A percentile compares a stretch with the other conserved stretches of the same genome.
These are phyloP conservation scores for Fusarium sp. DNA, from an alignment of 2,329 filamentous ascomycete genomes.

Conservation along the genomic window DNA sequence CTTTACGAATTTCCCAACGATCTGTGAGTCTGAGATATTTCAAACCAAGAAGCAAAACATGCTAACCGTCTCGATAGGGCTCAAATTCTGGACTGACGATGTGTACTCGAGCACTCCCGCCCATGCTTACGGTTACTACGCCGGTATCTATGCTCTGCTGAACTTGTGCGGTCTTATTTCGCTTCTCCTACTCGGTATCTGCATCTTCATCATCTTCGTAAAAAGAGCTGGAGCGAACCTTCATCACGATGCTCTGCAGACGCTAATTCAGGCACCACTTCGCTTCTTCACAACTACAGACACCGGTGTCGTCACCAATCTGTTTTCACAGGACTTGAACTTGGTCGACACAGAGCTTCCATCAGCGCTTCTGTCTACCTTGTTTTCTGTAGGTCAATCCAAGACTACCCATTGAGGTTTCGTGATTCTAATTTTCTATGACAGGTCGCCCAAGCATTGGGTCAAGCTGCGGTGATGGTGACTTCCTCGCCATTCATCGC, in stretches of 20 bases:
- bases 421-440: background rate
- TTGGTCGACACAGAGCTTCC: constrained; percentile 56
- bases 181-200: constrained; percentile 27
- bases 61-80: constrained; percentile 37
- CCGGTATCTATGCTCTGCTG: constrained; percentile 48
- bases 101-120: constrained; percentile 15
- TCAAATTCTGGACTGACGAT: constrained; percentile 55
- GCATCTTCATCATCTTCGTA: constrained; percentile 42
- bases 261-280: constrained; percentile 53
- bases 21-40: background rate
- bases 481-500: constrained; percentile 56
- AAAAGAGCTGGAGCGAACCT: constrained; percentile 47
- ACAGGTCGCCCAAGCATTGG: constrained; percentile 1
- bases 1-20: constrained; percentile 35
- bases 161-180: constrained; percentile 29
- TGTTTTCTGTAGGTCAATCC: constrained; percentile 1
- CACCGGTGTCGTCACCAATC: constrained; percentile 54
- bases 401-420: no score
- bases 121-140: constrained; percentile 42
- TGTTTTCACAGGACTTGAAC: constrained; percentile 59
- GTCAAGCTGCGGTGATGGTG: constrained; percentile 57
- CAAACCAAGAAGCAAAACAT: background rate
- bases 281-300: constrained; percentile 56
- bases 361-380: constrained; percentile 35
- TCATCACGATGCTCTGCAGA: constrained; percentile 49